Evolutionary conservation across 1,284 basidiomycete species (phyloP).

Genomic region (Ceratobasidium sp.): DNA sequence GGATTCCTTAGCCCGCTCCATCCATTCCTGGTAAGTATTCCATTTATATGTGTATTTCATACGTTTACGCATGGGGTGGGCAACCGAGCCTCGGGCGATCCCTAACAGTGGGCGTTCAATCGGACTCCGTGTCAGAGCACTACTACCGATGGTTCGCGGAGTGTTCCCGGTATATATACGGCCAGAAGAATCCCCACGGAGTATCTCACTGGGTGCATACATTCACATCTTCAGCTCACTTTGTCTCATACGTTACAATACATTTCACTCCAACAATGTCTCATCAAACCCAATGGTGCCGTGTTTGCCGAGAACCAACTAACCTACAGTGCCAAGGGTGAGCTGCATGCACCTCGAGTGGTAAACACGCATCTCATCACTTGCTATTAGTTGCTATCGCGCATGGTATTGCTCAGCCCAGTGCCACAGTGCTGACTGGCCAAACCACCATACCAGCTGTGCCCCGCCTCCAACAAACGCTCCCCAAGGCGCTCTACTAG

Average conservation of each 20-base stretch:
- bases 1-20: too few relatives aligned
- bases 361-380: not conserved
- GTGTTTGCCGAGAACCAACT: not conserved
- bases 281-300: not conserved
- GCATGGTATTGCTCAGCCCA: slow-evolving; percentile 7
- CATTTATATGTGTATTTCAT: too few relatives aligned
- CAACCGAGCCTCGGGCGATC: too few relatives aligned
- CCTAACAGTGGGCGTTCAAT: too few relatives aligned
- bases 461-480: not conserved
- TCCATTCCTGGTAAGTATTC: too few relatives aligned
- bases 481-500: not conserved
- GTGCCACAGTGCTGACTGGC: slow-evolving; percentile 8
- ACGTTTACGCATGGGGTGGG: too few relatives aligned
- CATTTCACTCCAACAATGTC: not conserved
- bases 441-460: slow-evolving; percentile 1
- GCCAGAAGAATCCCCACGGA: too few relatives aligned
- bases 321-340: not conserved
- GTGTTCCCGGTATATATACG: too few relatives aligned
- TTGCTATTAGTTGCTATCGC: not conserved
- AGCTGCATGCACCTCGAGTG: not conserved
- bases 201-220: too few relatives aligned
- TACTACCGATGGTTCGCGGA: too few relatives aligned
- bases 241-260: not conserved
- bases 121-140: too few relatives aligned
- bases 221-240: not conserved